These are phyloP conservation scores for Cladochytrium replicatum DNA, from an alignment of 192 early-diverging fungal species.

Conservation along the genomic window DNA sequence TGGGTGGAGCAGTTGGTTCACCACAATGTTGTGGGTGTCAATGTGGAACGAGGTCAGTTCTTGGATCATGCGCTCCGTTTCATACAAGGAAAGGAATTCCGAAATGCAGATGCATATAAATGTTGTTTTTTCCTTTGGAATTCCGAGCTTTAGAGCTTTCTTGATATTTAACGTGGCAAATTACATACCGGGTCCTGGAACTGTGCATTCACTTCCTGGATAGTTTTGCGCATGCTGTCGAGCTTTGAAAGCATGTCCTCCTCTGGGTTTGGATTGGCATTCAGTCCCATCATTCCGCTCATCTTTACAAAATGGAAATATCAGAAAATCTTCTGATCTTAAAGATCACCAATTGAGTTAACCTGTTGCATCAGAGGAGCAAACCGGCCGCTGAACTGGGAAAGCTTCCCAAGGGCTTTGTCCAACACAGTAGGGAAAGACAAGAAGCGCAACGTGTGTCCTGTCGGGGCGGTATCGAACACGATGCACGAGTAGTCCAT, in stretches of 20 bases:
- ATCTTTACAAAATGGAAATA: constrained; percentile 33
- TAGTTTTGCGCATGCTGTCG: constrained; percentile 89
- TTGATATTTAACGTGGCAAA: background rate
- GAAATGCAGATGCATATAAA: constrained; percentile 99
- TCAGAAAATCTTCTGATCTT: too few species aligned
- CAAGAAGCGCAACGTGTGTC: constrained; percentile 97
- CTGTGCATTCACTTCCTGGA: constrained; percentile 97
- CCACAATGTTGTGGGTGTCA: constrained; percentile 98
- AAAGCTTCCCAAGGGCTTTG: constrained; percentile 94
- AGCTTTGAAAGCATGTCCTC: constrained; percentile 95
- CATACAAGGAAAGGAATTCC: constrained; percentile 98
- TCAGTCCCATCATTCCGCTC: constrained; percentile 69
- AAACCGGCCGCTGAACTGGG: constrained; percentile 81
- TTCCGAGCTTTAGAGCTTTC: background rate
- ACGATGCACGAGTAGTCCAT: constrained; percentile 99
- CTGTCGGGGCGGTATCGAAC: constrained; percentile 99
- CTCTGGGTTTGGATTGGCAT: constrained; percentile 43
- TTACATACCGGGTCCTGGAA: constrained; percentile 91
- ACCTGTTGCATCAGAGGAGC: constrained; percentile 92
- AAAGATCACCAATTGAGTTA: too few species aligned
- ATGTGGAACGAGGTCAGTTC: constrained; percentile 95
- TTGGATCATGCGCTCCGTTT: constrained; percentile 99
- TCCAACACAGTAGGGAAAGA: constrained; percentile 96
- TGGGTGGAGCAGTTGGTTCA: constrained; percentile 96
- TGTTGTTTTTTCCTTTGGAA: constrained; percentile 78